These are phyloP conservation scores for Haplosporangium sp. DNA, from an alignment of 371 early-diverging fungal species.

Conservation along the genomic window DNA sequence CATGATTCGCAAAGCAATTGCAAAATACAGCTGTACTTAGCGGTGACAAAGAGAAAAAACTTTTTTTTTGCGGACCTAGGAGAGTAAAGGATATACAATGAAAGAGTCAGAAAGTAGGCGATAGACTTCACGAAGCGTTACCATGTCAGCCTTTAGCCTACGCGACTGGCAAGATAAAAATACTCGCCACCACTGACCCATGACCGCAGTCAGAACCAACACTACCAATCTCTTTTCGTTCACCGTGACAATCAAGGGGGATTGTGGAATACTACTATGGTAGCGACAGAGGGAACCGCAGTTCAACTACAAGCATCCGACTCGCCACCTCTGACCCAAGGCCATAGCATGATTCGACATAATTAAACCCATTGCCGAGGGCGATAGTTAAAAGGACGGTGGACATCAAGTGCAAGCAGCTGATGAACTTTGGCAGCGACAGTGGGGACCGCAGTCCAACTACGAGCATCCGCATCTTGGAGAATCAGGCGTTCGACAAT, in stretches of 20 bases:
- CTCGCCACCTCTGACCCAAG: conserved; percentile 15
- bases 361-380: neutral
- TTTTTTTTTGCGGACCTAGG: too few species aligned
- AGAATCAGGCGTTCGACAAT: too few species aligned
- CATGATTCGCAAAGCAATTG: too few species aligned
- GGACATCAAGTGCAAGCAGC: conserved; percentile 4
- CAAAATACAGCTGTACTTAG: too few species aligned
- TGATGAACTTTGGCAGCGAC: conserved; percentile 22
- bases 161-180: neutral
- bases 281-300: conserved; percentile 5
- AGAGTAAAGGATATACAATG: too few species aligned
- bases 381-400: conserved; percentile 11
- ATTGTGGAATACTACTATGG: neutral
- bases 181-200: conserved; percentile 14
- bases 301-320: conserved; percentile 1
- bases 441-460: conserved; percentile 23
- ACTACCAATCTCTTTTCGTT: conserved; percentile 6
- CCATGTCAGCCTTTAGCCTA: too few species aligned
- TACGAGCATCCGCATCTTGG: conserved; percentile 8
- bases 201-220: conserved; percentile 14
- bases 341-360: conserved; percentile 1
- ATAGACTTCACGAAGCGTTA: too few species aligned
- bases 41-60: too few species aligned
- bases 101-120: too few species aligned
- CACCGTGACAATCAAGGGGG: neutral